phyloP scores from a whole-genome alignment of 352 stramenopile species.

The Pythium apleroticum region DNA sequence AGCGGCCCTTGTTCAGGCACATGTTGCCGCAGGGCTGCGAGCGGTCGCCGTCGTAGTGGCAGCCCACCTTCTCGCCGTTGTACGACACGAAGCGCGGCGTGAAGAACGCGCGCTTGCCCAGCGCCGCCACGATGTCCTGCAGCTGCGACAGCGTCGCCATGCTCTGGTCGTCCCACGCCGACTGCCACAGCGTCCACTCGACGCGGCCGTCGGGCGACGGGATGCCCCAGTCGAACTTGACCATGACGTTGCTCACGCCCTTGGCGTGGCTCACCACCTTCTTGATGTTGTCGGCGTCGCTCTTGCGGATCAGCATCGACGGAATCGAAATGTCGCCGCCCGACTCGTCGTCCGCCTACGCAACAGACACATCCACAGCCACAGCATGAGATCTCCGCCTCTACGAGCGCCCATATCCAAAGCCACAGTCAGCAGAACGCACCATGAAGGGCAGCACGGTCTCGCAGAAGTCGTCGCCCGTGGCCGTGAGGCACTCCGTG shows the following conservation, averaged over 20 bases:
- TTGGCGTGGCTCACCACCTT: conserved; percentile 76
- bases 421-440: background rate
- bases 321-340: conserved; percentile 97
- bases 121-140: conserved; percentile 72
- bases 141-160: conserved; percentile 78
- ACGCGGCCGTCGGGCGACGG: conserved; percentile 94
- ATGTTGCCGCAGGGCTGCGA: conserved; percentile 93
- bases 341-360: conserved; percentile 93
- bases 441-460: conserved; percentile 85
- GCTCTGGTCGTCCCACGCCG: conserved; percentile 90
- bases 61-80: conserved; percentile 93
- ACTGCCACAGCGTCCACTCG: conserved; percentile 97
- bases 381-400: background rate
- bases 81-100: conserved; percentile 97
- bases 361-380: background rate
- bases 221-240: conserved; percentile 95
- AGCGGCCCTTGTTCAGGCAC: conserved; percentile 96
- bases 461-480: conserved; percentile 86
- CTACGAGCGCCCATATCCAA: background rate
- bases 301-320: conserved; percentile 95
- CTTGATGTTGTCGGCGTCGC: conserved; percentile 94
- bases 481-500: conserved; percentile 64
- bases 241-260: conserved; percentile 90
- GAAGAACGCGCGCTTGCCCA: conserved; percentile 94
- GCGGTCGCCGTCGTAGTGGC: conserved; percentile 67